Evolutionary conservation across 2,329 filamentous ascomycete genomes (phyloP).

Genomic region (Pestalotiopsis sp.): DNA sequence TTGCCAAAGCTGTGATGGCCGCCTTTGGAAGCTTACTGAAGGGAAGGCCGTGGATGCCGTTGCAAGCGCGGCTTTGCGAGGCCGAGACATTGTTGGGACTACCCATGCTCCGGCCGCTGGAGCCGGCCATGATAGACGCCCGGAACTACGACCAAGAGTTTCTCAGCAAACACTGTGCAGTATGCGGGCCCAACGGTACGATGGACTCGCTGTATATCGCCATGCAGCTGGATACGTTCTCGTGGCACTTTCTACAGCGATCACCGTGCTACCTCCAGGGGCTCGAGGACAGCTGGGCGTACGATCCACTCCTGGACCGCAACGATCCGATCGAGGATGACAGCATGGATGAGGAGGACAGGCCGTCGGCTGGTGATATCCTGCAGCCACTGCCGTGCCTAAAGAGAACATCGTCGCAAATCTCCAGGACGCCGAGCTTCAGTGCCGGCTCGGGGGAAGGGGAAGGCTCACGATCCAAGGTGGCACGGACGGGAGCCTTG

Average conservation of each 20-base stretch:
- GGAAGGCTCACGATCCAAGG: conserved; percentile 38
- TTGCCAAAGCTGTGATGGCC: conserved; percentile 48
- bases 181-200: conserved; percentile 54
- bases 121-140: conserved; percentile 40
- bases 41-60: conserved; percentile 56
- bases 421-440: conserved; percentile 51
- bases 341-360: conserved; percentile 35
- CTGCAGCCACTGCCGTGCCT: conserved; percentile 40
- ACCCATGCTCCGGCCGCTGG: conserved; percentile 61
- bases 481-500: conserved; percentile 39
- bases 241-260: conserved; percentile 55
- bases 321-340: conserved; percentile 38
- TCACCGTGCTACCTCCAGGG: conserved; percentile 52
- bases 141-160: conserved; percentile 52
- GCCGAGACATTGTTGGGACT: conserved; percentile 56
- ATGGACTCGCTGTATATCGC: conserved; percentile 64
- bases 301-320: conserved; percentile 52
- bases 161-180: conserved; percentile 56
- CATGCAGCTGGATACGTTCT: conserved; percentile 55
- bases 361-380: conserved; percentile 51
- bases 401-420: conserved; percentile 56
- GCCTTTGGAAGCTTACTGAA: conserved; percentile 53
- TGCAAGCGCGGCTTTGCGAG: conserved; percentile 62
- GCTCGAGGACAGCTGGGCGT: conserved; percentile 57
- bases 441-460: conserved; percentile 36